Evolutionary conservation across 148 eudicot genomes (phyloP).

Genomic region (Persicaria maculosa): DNA sequence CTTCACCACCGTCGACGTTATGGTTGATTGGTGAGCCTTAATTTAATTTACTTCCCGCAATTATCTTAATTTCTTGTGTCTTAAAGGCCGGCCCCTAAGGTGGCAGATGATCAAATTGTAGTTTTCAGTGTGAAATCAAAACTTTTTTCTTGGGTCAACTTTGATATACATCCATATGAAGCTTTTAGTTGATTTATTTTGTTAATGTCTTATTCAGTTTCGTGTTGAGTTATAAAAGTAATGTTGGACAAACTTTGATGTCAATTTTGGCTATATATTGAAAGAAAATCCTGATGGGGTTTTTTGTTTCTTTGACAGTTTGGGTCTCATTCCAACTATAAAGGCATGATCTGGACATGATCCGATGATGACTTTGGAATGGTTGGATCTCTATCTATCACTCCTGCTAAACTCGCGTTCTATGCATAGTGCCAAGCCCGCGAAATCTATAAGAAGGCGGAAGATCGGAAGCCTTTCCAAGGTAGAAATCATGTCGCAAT

Average conservation of each 20-base stretch:
- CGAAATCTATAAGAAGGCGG: slow-evolving; percentile 45
- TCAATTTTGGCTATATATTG: background rate
- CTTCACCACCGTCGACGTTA: slow-evolving; percentile 35
- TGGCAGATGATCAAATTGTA: too few species aligned
- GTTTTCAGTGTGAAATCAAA: too few species aligned
- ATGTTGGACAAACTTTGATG: background rate
- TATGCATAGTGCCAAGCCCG: slow-evolving; percentile 40
- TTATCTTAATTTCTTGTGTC: too few species aligned
- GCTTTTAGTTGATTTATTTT: too few species aligned
- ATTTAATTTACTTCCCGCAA: too few species aligned
- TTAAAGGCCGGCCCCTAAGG: too few species aligned
- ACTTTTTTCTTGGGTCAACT: too few species aligned
- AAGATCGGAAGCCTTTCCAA: slow-evolving; percentile 37
- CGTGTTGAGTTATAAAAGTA: too few species aligned
- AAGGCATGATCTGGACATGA: slow-evolving; percentile 9
- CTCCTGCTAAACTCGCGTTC: background rate
- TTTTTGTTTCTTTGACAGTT: slow-evolving; percentile 9
- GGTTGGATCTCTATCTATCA: too few species aligned
- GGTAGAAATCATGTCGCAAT: slow-evolving; percentile 50
- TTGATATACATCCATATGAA: too few species aligned
- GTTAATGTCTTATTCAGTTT: too few species aligned
- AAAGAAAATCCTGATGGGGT: background rate
- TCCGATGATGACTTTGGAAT: too few species aligned
- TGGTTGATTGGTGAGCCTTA: slow-evolving; percentile 32
- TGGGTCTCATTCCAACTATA: slow-evolving; percentile 22